A percentile compares a stretch with the other conserved stretches of the same genome.
Conservation (phyloP, 2,329 filamentous ascomycete species). For the Decorospora gaudefroyi region DNA sequence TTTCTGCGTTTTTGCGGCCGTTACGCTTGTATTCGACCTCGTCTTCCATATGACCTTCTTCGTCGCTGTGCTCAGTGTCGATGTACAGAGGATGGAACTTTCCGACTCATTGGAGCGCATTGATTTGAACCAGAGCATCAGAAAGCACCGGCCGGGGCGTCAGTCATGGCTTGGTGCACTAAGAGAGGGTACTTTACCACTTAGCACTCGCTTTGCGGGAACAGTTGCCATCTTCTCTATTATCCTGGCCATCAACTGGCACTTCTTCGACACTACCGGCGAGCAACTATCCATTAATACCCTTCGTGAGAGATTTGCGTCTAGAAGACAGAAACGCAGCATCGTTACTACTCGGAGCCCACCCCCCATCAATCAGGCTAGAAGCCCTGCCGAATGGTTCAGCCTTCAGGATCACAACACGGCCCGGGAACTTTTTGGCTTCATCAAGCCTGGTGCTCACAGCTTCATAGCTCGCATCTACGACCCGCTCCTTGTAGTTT, state of each 20-base stretch:
- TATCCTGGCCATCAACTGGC: slow-evolving; percentile 74
- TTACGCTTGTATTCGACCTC: slow-evolving; percentile 76
- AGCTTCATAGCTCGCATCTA: slow-evolving; percentile 76
- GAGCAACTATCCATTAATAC: slow-evolving; percentile 32
- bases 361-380: slow-evolving; percentile 70
- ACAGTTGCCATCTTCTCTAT: slow-evolving; percentile 74
- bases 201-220: slow-evolving; percentile 75
- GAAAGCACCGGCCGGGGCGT: slow-evolving; percentile 54
- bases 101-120: slow-evolving; percentile 67
- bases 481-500: slow-evolving; percentile 73
- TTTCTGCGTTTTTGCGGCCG: slow-evolving; percentile 75
- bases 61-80: slow-evolving; percentile 75
- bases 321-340: slow-evolving; percentile 28
- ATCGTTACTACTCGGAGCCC: slow-evolving; percentile 41
- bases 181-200: slow-evolving; percentile 65
- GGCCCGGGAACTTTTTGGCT: slow-evolving; percentile 74
- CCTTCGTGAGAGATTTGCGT: slow-evolving; percentile 28
- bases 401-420: slow-evolving; percentile 78
- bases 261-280: slow-evolving; percentile 70
- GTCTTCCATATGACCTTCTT: slow-evolving; percentile 82
- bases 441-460: slow-evolving; percentile 71
- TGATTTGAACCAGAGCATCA: slow-evolving; percentile 44
- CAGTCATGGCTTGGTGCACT: slow-evolving; percentile 65
- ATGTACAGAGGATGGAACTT: slow-evolving; percentile 75
- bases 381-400: slow-evolving; percentile 77